Evolutionary conservation across 2,329 filamentous ascomycete species (phyloP).

Genomic region (Lecanicillium sp.): DNA sequence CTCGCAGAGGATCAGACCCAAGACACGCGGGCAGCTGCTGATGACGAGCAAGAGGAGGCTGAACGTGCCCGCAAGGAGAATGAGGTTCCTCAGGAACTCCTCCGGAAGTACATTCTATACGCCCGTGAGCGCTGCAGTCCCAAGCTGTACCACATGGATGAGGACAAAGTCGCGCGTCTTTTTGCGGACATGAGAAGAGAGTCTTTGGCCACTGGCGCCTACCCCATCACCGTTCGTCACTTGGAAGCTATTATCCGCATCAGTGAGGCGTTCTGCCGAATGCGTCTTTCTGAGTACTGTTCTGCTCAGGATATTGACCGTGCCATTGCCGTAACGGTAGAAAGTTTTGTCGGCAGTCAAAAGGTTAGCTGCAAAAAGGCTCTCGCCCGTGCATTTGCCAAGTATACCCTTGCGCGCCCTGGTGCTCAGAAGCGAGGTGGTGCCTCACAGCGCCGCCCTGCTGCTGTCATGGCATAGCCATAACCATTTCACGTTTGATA

Average conservation of each 20-base stretch:
- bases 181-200: slow-evolving; percentile 97
- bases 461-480: slow-evolving; percentile 24
- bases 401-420: slow-evolving; percentile 65
- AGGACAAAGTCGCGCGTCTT: slow-evolving; percentile 89
- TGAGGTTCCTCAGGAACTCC: slow-evolving; percentile 81
- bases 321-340: slow-evolving; percentile 92
- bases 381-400: slow-evolving; percentile 87
- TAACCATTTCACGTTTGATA: neutral
- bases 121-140: slow-evolving; percentile 82
- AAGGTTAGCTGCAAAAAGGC: slow-evolving; percentile 98
- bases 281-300: slow-evolving; percentile 97
- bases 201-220: slow-evolving; percentile 86
- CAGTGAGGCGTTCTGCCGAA: slow-evolving; percentile 89
- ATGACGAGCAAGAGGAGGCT: slow-evolving; percentile 39
- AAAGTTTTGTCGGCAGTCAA: slow-evolving; percentile 92
- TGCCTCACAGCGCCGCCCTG: slow-evolving; percentile 18
- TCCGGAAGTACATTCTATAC: slow-evolving; percentile 96
- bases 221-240: slow-evolving; percentile 96
- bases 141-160: slow-evolving; percentile 95
- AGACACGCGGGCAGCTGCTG: slow-evolving; percentile 57
- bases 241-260: slow-evolving; percentile 97
- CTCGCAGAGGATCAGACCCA: slow-evolving; percentile 49
- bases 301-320: slow-evolving; percentile 86
- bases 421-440: slow-evolving; percentile 25
- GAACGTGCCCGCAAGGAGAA: slow-evolving; percentile 31